Evolutionary conservation across 371 early-diverging fungal species (phyloP), one percentile per base, ranked within the genome.

Genomic region (Amoeboaphelidium protococcarum): DNA sequence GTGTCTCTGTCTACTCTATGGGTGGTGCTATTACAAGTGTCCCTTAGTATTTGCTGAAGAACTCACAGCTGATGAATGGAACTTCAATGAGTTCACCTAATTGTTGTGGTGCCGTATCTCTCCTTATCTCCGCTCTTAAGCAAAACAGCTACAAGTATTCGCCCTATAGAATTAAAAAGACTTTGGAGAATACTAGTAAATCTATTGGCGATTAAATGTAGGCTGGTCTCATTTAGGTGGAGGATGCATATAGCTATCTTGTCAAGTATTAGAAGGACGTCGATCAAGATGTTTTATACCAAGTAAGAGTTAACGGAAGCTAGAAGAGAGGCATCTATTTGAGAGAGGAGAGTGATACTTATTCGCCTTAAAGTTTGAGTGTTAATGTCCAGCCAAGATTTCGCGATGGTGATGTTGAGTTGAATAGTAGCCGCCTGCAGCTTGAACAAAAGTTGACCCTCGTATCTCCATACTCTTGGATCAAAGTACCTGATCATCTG

Each of bases 1-100:
- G 84, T 26, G 74, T 80, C 2, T 71, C 75, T 54, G 66, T 89
- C 24, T 89, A 82, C 60, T 86, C 84, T 3, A 88, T 90, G 6
- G 92, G 92, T 16, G 76, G 78, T 45, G 92, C 92, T 12, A 78
- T 88, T 46, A 80, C 88, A 19, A 72, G 76, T 50, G 78, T 83
- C 21, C 90, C 94, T n/a, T 69, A 74, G 21, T 92, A 82, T 59
- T 75, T 68, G 10, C 63, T 74, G 19, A 62, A 76, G 48, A 68
- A 70, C 47, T 58, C 71, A 45, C 78, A 76, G 53, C 65, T 84
- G 42, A 82, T 79, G 74, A 92, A 91, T 58, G 94, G 90, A 42
- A 85, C 89, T 16, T 78, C 78, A 53, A 89, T 91, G 89, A 73
- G 78, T 41, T 50, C 52, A 37, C 94, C 94, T 40, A 87, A 85